Conservation (phyloP, 208 protist genomes). For the Porcisia deanei region DNA sequence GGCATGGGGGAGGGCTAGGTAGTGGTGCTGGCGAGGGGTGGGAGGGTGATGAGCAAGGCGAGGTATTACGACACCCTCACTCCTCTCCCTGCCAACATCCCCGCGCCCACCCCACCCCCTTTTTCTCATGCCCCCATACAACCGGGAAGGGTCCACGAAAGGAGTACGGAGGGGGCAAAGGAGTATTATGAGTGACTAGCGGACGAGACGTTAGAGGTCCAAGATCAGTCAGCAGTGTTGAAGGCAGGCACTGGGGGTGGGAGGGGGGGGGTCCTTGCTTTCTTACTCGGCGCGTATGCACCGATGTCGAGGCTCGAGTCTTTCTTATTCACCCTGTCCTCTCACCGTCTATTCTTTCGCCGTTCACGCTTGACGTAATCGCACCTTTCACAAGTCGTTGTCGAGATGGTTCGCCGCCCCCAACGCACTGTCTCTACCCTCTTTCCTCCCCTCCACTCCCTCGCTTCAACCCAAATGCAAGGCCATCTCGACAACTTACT, state of each 20-base stretch:
- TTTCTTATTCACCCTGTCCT: background rate
- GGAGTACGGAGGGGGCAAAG: background rate
- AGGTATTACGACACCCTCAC: background rate
- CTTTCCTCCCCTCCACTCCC: constrained; percentile 4
- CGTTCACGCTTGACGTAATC: background rate
- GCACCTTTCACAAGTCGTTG: background rate
- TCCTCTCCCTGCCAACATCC: background rate
- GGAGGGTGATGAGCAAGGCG: background rate
- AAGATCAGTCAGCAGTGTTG: background rate
- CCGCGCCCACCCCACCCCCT: background rate
- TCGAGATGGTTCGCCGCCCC: background rate
- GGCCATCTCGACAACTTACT: constrained; percentile 26
- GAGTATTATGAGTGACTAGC: background rate
- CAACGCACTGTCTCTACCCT: background rate
- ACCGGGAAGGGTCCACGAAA: background rate
- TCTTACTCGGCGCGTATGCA: background rate
- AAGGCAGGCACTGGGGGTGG: background rate
- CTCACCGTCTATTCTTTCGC: background rate
- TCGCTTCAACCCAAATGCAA: background rate
- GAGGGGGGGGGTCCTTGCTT: background rate
- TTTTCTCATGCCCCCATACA: background rate
- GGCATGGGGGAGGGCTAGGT: background rate
- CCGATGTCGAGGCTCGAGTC: background rate
- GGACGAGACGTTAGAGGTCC: background rate
- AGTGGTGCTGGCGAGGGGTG: background rate